Percentiles rank a stretch among this genome's conserved stretches.
Evolutionary conservation across 176 grass and related monocot species (phyloP).

Genomic region (Raddia guianensis): DNA sequence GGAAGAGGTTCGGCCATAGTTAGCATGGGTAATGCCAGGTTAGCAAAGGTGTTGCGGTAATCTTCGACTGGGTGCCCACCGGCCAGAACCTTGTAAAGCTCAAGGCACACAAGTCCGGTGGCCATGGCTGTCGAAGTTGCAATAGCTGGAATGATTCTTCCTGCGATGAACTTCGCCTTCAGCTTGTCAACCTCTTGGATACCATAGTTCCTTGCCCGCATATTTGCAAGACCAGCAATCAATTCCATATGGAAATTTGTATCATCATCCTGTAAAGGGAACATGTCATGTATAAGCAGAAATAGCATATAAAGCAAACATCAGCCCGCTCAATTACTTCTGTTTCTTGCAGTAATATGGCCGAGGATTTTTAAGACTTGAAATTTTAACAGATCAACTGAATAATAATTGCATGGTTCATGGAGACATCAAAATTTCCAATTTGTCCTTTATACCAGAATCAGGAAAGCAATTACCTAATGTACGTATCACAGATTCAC

Average conservation of each 20-base stretch:
- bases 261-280: conserved; percentile 73
- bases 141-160: conserved; percentile 76
- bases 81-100: conserved; percentile 86
- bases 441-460: neutral
- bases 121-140: conserved; percentile 87
- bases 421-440: neutral
- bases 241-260: conserved; percentile 86
- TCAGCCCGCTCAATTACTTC: conserved; percentile 13
- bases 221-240: conserved; percentile 78
- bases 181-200: conserved; percentile 76
- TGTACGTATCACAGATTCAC: neutral
- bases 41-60: conserved; percentile 79
- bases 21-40: conserved; percentile 70
- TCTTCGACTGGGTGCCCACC: conserved; percentile 62
- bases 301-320: conserved; percentile 22
- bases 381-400: conserved; percentile 18
- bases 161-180: conserved; percentile 80
- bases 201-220: conserved; percentile 81
- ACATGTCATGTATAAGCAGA: conserved; percentile 17
- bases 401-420: conserved; percentile 15
- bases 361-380: neutral
- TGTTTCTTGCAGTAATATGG: conserved; percentile 14
- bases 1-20: conserved; percentile 64
- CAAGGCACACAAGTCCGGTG: conserved; percentile 80
- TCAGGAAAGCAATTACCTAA: neutral